A percentile compares a stretch with the other conserved stretches of the same genome.
phyloP scores from a whole-genome alignment of 2,329 filamentous ascomycete species.

The Phyllosticta citrichinensis region DNA sequence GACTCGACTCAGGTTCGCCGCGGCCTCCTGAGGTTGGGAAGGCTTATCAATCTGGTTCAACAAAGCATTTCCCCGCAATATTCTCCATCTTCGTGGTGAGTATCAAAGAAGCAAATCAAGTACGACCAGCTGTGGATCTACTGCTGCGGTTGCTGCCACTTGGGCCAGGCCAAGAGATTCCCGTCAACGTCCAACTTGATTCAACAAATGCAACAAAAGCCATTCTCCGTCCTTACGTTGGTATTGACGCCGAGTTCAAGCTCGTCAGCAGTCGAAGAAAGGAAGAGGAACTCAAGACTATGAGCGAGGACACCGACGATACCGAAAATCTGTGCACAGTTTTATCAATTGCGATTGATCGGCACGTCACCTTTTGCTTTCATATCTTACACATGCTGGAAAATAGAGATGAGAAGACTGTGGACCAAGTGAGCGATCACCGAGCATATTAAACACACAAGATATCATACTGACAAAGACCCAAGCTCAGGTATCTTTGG shows the following conservation, averaged over 20 bases:
- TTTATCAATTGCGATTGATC: neutral
- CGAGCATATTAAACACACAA: no score
- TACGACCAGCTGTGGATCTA: neutral
- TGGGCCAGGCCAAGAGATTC: neutral
- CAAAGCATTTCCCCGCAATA: neutral
- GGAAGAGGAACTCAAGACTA: neutral
- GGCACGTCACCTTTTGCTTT: neutral
- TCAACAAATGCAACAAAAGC: neutral
- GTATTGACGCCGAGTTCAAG: neutral
- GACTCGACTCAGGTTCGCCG: neutral
- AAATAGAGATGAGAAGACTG: neutral
- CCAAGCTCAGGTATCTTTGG: neutral
- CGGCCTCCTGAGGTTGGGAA: neutral
- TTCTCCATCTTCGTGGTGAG: neutral
- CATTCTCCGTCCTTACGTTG: neutral
- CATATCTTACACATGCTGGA: neutral
- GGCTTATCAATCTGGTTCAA: neutral
- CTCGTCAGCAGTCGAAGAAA: neutral
- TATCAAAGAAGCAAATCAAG: neutral
- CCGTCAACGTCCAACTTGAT: neutral
- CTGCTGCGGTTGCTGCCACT: neutral
- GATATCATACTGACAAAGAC: neutral
- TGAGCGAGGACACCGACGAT: neutral
- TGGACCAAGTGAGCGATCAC: neutral
- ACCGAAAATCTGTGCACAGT: neutral